phyloP scores from a whole-genome alignment of 305 asterid genomes.

The Solanum hybrid region DNA sequence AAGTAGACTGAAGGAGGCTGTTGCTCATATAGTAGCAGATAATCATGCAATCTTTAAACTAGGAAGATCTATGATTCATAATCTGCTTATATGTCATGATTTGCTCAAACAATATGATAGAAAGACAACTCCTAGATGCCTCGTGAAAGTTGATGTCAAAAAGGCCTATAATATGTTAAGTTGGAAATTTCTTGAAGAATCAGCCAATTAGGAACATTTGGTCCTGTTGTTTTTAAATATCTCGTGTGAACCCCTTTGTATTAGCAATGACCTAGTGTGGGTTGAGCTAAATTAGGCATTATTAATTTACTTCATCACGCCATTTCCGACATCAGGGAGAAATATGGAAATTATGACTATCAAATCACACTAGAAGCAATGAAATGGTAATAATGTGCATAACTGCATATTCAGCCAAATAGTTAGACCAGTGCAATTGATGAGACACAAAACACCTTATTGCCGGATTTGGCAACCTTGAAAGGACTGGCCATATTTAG shows the following conservation, averaged over 20 bases:
- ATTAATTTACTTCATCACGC: not conserved
- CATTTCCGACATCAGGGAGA: not conserved
- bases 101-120: not conserved
- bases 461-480: not conserved
- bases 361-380: not conserved
- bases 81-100: not conserved
- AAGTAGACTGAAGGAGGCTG: not conserved
- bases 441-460: not conserved
- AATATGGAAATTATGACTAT: not conserved
- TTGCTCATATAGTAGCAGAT: not conserved
- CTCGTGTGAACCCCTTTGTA: not conserved
- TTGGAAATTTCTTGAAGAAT: not conserved
- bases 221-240: not conserved
- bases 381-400: not conserved
- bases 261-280: not conserved
- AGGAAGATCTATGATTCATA: not conserved
- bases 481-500: not conserved
- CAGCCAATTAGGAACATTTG: not conserved
- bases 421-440: not conserved
- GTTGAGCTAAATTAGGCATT: not conserved
- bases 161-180: not conserved
- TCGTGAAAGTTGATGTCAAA: not conserved
- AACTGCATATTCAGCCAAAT: not conserved
- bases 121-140: not conserved
- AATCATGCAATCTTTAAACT: not conserved